These are phyloP conservation scores for Arachis hypogaea DNA, from an alignment of 306 rosid species.

Conservation along the genomic window DNA sequence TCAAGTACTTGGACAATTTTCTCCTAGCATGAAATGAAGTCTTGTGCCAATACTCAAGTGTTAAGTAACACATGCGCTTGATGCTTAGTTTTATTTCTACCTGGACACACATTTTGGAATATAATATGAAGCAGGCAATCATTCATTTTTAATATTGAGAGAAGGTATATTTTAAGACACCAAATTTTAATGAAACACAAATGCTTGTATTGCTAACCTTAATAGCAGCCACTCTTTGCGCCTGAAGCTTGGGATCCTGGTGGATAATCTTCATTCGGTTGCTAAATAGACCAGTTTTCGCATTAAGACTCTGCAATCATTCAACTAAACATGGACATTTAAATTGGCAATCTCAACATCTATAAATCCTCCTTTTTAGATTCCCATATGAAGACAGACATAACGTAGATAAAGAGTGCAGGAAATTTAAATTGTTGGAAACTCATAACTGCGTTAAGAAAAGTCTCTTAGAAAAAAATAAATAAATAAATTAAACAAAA, in stretches of 20 bases:
- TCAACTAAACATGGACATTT: slow-evolving; percentile 76
- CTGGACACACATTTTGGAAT: neutral
- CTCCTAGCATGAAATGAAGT: neutral
- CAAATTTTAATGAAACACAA: slow-evolving; percentile 19
- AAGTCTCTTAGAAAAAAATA: too few species aligned
- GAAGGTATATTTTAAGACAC: too few species aligned
- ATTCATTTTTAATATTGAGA: too few species aligned
- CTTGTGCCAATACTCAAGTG: neutral
- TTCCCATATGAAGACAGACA: neutral
- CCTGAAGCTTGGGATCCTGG: slow-evolving; percentile 80
- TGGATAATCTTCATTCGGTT: slow-evolving; percentile 98
- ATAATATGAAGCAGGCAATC: too few species aligned
- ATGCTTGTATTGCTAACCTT: slow-evolving; percentile 61
- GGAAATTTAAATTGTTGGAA: neutral
- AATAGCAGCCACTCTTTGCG: slow-evolving; percentile 94
- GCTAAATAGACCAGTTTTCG: slow-evolving; percentile 94
- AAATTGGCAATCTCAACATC: slow-evolving; percentile 49
- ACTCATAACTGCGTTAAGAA: too few species aligned
- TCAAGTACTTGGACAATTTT: slow-evolving; percentile 15
- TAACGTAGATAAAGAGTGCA: neutral
- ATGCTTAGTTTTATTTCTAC: neutral
- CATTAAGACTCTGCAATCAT: slow-evolving; percentile 97
- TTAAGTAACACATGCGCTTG: neutral
- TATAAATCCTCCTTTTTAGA: neutral
- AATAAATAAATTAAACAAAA: too few species aligned